phyloP scores from a whole-genome alignment of 768 basidiomycete genomes.

The Pleurotus djamor region DNA sequence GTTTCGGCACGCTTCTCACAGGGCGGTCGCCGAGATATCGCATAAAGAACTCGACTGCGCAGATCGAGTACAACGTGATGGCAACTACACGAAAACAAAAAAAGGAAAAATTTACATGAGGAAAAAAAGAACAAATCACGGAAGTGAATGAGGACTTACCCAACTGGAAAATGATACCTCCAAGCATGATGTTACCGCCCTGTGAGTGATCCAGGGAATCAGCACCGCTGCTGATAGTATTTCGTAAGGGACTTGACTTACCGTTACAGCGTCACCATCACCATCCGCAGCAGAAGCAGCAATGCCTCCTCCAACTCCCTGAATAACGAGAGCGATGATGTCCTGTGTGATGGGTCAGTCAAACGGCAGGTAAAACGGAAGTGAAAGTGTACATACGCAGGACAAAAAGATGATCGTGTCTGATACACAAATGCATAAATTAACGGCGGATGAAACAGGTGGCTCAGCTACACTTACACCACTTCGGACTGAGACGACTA shows the following conservation, averaged over 20 bases:
- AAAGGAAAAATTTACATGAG: background rate
- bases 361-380: background rate
- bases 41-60: conserved; percentile 42
- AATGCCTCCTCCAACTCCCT: conserved; percentile 52
- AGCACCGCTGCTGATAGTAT: conserved; percentile 1
- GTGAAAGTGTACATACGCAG: conserved; percentile 20
- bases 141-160: conserved; percentile 7
- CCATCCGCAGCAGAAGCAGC: conserved; percentile 29
- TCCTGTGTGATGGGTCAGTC: conserved; percentile 25
- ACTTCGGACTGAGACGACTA: conserved; percentile 39
- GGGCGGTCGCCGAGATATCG: conserved; percentile 35
- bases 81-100: conserved; percentile 22
- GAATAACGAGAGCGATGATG: conserved; percentile 48
- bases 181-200: conserved; percentile 52
- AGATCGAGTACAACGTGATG: conserved; percentile 36
- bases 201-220: conserved; percentile 7
- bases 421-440: conserved; percentile 11
- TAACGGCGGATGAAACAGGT: background rate
- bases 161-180: conserved; percentile 49
- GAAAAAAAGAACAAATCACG: too few relatives aligned
- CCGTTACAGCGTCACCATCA: conserved; percentile 11
- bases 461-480: conserved; percentile 27
- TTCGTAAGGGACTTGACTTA: background rate
- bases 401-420: conserved; percentile 43
- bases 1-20: conserved; percentile 24